A percentile compares a stretch with the other conserved stretches of the same genome.
Evolutionary conservation across 2,329 filamentous ascomycete species (phyloP).

Genomic region (Endothia cerciana): DNA sequence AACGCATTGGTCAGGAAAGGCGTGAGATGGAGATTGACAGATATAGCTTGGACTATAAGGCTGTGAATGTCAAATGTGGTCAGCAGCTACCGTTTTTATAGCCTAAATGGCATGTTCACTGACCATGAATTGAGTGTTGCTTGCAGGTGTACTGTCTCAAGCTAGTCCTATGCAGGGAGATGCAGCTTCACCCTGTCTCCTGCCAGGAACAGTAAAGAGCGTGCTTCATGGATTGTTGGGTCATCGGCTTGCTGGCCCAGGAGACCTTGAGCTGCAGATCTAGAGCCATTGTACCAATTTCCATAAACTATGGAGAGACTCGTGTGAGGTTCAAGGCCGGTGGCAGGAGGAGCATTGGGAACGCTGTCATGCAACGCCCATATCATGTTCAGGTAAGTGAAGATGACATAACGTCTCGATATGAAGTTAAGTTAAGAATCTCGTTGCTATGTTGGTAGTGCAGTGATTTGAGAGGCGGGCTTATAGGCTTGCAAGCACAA

Average conservation of each 20-base stretch:
- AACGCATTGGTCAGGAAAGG: background rate
- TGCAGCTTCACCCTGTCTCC: background rate
- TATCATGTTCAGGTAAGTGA: background rate
- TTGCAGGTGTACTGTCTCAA: slow-evolving; percentile 3
- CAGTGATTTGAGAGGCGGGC: too few species aligned
- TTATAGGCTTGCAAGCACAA: too few species aligned
- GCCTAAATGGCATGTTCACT: background rate
- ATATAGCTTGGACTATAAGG: background rate
- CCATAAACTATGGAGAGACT: background rate
- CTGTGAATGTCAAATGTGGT: background rate
- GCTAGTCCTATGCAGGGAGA: slow-evolving; percentile 15
- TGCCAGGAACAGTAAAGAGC: background rate
- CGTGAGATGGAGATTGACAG: background rate
- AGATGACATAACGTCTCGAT: background rate
- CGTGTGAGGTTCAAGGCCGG: background rate
- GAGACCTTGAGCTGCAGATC: background rate
- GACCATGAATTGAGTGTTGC: slow-evolving; percentile 1
- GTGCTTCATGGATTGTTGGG: background rate
- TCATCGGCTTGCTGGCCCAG: background rate
- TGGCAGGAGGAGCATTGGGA: background rate
- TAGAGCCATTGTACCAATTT: background rate
- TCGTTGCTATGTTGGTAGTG: too few species aligned
- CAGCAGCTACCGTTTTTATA: background rate
- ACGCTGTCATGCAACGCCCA: background rate
- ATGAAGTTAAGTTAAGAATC: background rate